Conservation (phyloP, 2,329 filamentous ascomycete genomes). For the Stagonosporopsis cucurbitacearum region DNA sequence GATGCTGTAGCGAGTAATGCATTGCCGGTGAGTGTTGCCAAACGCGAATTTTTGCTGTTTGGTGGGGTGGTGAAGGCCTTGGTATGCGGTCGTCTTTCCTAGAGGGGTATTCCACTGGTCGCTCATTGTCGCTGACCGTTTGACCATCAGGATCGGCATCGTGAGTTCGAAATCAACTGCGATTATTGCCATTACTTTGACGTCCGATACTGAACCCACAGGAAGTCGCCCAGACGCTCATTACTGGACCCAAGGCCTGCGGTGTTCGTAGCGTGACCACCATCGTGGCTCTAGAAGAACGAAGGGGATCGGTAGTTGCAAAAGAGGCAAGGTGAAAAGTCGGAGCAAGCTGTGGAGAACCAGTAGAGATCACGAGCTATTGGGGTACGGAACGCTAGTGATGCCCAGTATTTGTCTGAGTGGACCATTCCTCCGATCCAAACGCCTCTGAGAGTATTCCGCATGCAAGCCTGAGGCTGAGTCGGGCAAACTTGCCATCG, state of each 20-base stretch:
- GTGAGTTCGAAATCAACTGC: not conserved
- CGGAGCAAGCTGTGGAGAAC: slow-evolving; percentile 8
- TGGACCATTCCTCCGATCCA: slow-evolving; percentile 14
- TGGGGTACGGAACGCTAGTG: slow-evolving; percentile 11
- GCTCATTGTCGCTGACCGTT: not conserved
- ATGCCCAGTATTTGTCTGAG: slow-evolving; percentile 23
- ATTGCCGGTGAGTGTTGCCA: slow-evolving; percentile 15
- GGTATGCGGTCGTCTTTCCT: slow-evolving; percentile 19
- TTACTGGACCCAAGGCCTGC: slow-evolving; percentile 2
- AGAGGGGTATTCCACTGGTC: slow-evolving; percentile 6
- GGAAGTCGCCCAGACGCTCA: not conserved
- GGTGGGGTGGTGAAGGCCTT: slow-evolving; percentile 16
- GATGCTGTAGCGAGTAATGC: slow-evolving; percentile 19
- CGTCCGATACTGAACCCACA: not conserved
- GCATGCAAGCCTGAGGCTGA: slow-evolving; percentile 14
- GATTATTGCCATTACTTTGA: not conserved
- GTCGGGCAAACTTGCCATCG: slow-evolving; percentile 19
- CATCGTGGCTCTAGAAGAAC: slow-evolving; percentile 4
- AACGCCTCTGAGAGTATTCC: slow-evolving; percentile 20
- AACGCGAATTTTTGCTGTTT: slow-evolving; percentile 4
- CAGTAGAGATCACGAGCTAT: slow-evolving; percentile 5
- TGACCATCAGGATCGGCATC: not conserved
- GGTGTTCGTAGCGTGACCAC: slow-evolving; percentile 2
- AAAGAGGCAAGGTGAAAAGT: slow-evolving; percentile 11
- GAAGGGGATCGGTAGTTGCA: slow-evolving; percentile 7